Evolutionary conservation across 148 eudicot species (phyloP), one percentile per base, ranked within the genome.

Genomic region (Chenopodium album): DNA sequence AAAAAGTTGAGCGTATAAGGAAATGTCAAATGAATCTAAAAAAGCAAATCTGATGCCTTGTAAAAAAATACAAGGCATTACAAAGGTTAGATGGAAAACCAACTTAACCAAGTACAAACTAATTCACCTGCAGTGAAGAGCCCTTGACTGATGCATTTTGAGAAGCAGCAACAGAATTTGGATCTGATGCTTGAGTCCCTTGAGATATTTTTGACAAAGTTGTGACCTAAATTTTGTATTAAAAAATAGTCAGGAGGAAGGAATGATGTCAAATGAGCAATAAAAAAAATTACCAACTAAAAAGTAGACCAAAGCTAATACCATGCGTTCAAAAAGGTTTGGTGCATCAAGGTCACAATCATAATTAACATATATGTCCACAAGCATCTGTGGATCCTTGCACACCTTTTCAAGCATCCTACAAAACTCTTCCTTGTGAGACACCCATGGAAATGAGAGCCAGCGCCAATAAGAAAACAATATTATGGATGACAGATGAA

Each of bases 331-430:
- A 92, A 92, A 96, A 80, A 94, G 87, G 87, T 96, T 96, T 71
- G 98, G 92, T 16, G 98, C 98, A 86, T 92, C 90, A 81, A 92
- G 95, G 85, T 91, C 99, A 85, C 98, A 94, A 80, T 96, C 99
- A 77, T 96, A 96, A 82, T 96, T 96, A 82, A 94, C 99, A 87
- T 88, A 96, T 29, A 92, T 86, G 88, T 96, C 99, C 85, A 96
- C 95, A 80, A 96, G 95, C 99, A 94, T 89, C 87, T 94, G 98
- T 41, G 98, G 82, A 87, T 96, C 97, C 86, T 82, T 91, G 94
- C 93, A 94, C 34, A 92, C 97, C 87, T 94, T 96, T 91, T 96
- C 99, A 75, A 96, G 90, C 98, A 96, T 94, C 92, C 99, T 96
- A 88, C 83, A 90, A 85, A 85, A 46, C 13, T 22, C 52, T 69